Percentiles rank a stretch among this genome's conserved stretches.
phyloP scores from a whole-genome alignment of 2,329 filamentous ascomycete genomes.

The Nectriaceae sp. region DNA sequence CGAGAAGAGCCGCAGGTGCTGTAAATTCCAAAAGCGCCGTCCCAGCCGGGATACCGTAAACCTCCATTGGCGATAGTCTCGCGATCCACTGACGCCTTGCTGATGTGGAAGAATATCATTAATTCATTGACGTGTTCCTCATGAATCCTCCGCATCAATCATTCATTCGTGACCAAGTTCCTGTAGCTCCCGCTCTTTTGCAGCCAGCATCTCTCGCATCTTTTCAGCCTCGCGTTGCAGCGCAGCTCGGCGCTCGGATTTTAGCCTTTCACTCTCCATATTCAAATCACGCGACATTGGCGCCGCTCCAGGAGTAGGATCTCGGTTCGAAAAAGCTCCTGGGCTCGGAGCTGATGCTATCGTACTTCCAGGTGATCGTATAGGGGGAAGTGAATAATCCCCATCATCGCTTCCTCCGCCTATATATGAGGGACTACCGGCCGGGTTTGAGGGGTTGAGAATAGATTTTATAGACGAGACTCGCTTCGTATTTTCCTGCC shows the following conservation, averaged over 20 bases:
- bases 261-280: slow-evolving; percentile 52
- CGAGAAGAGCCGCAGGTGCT: slow-evolving; percentile 3
- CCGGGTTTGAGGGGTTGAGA: slow-evolving; percentile 57
- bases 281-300: slow-evolving; percentile 27
- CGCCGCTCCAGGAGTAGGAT: slow-evolving; percentile 25
- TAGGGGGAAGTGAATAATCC: slow-evolving; percentile 43
- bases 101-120: slow-evolving; percentile 24
- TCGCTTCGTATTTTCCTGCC: slow-evolving; percentile 57
- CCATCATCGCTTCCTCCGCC: slow-evolving; percentile 37
- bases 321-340: slow-evolving; percentile 38
- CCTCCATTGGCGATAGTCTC: slow-evolving; percentile 15
- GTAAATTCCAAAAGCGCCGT: slow-evolving; percentile 30
- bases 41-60: slow-evolving; percentile 8
- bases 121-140: slow-evolving; percentile 18
- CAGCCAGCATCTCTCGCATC: slow-evolving; percentile 72
- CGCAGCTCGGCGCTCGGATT: slow-evolving; percentile 63
- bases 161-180: slow-evolving; percentile 32
- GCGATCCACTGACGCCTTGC: slow-evolving; percentile 25
- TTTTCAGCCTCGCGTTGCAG: slow-evolving; percentile 73
- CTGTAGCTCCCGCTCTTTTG: slow-evolving; percentile 71
- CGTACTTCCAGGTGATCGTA: slow-evolving; percentile 46
- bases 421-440: slow-evolving; percentile 22
- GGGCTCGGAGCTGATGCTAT: slow-evolving; percentile 45
- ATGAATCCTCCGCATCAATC: slow-evolving; percentile 21
- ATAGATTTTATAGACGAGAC: slow-evolving; percentile 77